These are phyloP conservation scores for Hibiscus syriacus DNA, from an alignment of 345 rosid species.

Conservation along the genomic window DNA sequence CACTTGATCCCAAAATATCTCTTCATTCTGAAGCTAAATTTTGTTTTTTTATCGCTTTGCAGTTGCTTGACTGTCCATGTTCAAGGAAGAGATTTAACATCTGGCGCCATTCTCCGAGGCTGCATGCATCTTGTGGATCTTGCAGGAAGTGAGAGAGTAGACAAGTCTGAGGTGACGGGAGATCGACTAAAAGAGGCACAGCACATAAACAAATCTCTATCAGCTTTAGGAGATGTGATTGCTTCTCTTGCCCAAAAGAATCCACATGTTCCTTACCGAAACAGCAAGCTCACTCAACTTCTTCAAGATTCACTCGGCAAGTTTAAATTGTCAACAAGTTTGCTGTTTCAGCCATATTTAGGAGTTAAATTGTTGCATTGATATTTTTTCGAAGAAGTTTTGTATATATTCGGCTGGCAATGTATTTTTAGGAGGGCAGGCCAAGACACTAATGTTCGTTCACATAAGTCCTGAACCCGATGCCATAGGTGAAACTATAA, in stretches of 20 bases:
- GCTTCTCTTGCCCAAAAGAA: conserved; percentile 97
- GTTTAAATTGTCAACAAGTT: background rate
- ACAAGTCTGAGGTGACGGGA: conserved; percentile 90
- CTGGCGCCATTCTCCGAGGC: conserved; percentile 71
- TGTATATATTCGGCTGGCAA: conserved; percentile 3
- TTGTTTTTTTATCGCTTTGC: conserved; percentile 25
- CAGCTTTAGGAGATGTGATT: conserved; percentile 95
- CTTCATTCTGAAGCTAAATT: background rate
- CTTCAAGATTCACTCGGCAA: conserved; percentile 97
- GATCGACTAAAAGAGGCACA: conserved; percentile 95
- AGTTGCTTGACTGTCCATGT: conserved; percentile 98
- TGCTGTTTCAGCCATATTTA: background rate
- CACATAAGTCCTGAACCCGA: conserved; percentile 92
- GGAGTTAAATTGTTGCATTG: conserved; percentile 2
- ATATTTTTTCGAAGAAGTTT: background rate
- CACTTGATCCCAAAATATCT: background rate
- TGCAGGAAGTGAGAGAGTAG: conserved; percentile 93
- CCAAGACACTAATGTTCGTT: conserved; percentile 95
- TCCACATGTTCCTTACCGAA: conserved; percentile 92
- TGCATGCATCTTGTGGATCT: conserved; percentile 98
- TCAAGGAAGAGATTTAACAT: conserved; percentile 84
- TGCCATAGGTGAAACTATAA: conserved; percentile 82
- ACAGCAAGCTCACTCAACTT: conserved; percentile 95
- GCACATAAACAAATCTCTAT: conserved; percentile 85
- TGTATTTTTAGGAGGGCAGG: conserved; percentile 77